Evolutionary conservation across 257 asterid species (phyloP).

Genomic region (Primulina huaijiensis): DNA sequence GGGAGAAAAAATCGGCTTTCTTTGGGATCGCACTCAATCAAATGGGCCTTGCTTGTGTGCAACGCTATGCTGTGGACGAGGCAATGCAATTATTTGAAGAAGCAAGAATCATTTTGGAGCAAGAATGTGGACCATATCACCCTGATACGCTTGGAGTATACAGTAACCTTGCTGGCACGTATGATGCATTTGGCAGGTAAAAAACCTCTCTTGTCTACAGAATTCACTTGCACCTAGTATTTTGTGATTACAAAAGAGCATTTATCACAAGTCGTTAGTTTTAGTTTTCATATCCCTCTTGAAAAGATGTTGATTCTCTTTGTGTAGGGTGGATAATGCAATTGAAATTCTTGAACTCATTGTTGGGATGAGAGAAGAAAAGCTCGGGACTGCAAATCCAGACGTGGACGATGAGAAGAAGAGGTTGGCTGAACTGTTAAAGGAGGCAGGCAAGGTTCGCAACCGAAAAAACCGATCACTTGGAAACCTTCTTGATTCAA

Average conservation of each 20-base stretch:
- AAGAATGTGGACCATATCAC: slow-evolving; percentile 87
- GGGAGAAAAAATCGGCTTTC: slow-evolving; percentile 89
- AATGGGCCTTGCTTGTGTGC: slow-evolving; percentile 92
- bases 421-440: slow-evolving; percentile 78
- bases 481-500: slow-evolving; percentile 68
- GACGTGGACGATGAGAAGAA: slow-evolving; percentile 87
- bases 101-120: slow-evolving; percentile 76
- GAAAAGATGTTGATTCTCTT: slow-evolving; percentile 4
- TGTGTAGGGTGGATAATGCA: slow-evolving; percentile 78
- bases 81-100: slow-evolving; percentile 85
- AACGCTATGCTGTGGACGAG: slow-evolving; percentile 74
- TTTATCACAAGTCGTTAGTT: not conserved
- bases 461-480: slow-evolving; percentile 73
- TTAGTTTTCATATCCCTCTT: not conserved
- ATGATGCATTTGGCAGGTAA: slow-evolving; percentile 95
- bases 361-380: slow-evolving; percentile 90
- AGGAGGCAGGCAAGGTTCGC: slow-evolving; percentile 76
- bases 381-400: slow-evolving; percentile 97
- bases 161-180: slow-evolving; percentile 93
- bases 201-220: not conserved
- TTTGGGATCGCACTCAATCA: slow-evolving; percentile 90
- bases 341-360: slow-evolving; percentile 71
- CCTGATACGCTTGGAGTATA: slow-evolving; percentile 93
- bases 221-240: not conserved
- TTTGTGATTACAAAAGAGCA: not conserved